phyloP scores from a whole-genome alignment of 148 eudicot species.

The Rhododendron simsii region DNA sequence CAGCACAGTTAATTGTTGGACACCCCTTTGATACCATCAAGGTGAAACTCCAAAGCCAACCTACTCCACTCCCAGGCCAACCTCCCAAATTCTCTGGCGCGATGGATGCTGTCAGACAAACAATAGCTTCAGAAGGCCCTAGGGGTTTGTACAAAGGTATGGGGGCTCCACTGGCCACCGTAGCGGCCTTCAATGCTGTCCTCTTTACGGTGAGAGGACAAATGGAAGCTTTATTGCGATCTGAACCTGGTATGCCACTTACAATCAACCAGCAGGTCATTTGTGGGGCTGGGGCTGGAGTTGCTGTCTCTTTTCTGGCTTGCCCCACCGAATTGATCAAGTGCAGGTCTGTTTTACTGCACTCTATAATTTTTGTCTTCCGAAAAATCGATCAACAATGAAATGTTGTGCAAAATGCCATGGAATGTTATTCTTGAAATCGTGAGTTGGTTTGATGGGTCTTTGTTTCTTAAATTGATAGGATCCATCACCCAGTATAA shows the following conservation, averaged over 20 bases:
- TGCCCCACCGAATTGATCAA: constrained; percentile 93
- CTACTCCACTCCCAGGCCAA: constrained; percentile 82
- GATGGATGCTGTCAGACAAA: constrained; percentile 81
- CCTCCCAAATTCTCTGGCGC: constrained; percentile 76
- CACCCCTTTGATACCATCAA: constrained; percentile 98
- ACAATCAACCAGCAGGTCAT: constrained; percentile 69
- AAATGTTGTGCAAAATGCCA: not conserved
- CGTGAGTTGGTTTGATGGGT: not conserved
- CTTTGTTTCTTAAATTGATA: not conserved
- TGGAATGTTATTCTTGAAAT: not conserved
- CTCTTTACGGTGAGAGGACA: constrained; percentile 89
- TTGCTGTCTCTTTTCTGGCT: constrained; percentile 82
- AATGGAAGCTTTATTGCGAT: constrained; percentile 63
- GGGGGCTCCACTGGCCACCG: constrained; percentile 99
- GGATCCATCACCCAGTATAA: no score
- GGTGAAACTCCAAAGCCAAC: constrained; percentile 98
- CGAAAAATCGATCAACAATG: not conserved
- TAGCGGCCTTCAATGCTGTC: constrained; percentile 86
- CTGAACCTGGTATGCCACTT: constrained; percentile 71
- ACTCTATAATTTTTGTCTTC: not conserved
- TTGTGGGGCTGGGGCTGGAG: constrained; percentile 88
- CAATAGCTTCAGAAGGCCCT: constrained; percentile 87
- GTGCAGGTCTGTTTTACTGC: constrained; percentile 57
- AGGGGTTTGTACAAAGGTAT: constrained; percentile 88
- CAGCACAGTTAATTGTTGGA: constrained; percentile 81